Conservation (phyloP, 768 basidiomycete genomes). For the Suillus placidus region DNA sequence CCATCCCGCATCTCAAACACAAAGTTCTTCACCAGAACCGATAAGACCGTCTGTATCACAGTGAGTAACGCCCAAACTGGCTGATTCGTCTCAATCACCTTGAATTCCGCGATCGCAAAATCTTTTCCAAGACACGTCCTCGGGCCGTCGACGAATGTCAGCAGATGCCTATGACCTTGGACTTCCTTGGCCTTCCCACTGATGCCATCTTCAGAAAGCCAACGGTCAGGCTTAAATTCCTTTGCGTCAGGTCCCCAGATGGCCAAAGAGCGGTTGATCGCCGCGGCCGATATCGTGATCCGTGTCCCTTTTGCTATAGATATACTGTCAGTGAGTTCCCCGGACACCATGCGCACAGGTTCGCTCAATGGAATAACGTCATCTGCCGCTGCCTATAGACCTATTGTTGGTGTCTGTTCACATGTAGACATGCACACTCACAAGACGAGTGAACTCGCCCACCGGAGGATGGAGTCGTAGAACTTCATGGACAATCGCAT, state of each 20-base stretch:
- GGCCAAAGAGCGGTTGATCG: neutral
- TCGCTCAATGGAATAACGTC: neutral
- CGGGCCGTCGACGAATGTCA: neutral
- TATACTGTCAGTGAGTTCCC: neutral
- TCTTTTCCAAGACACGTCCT: neutral
- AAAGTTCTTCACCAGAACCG: neutral
- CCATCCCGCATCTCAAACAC: neutral
- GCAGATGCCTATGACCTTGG: neutral
- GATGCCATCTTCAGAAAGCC: neutral
- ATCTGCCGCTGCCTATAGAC: neutral
- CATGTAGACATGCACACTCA: neutral
- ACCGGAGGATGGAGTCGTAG: neutral
- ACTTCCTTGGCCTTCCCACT: neutral
- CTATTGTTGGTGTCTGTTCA: neutral
- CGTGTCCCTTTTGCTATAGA: neutral
- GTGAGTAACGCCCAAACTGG: neutral
- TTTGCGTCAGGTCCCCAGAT: neutral
- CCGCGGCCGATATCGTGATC: neutral
- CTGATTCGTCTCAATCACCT: neutral
- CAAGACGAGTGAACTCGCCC: neutral
- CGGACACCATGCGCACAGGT: neutral
- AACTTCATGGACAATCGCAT: neutral
- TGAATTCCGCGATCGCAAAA: neutral
- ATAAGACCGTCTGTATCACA: neutral
- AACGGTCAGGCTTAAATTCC: neutral